Evolutionary conservation across 345 rosid genomes (phyloP).

Genomic region (Gynandropsis gynandra): DNA sequence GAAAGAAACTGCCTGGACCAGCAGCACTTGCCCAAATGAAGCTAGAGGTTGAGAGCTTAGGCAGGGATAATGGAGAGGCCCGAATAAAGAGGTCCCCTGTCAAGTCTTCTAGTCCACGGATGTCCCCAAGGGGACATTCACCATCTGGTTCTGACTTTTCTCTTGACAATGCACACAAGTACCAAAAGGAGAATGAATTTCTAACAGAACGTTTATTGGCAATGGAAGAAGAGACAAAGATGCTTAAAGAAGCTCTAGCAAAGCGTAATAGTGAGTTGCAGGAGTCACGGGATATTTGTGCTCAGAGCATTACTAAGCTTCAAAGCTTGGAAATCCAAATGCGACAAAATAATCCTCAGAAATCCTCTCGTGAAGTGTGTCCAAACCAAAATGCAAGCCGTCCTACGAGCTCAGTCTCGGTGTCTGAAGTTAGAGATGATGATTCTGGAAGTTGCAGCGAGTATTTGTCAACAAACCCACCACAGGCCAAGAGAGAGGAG

Average conservation of each 20-base stretch:
- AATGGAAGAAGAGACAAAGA: slow-evolving; percentile 93
- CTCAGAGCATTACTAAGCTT: slow-evolving; percentile 67
- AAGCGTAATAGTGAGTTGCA: slow-evolving; percentile 81
- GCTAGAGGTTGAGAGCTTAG: slow-evolving; percentile 88
- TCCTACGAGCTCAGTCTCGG: slow-evolving; percentile 66
- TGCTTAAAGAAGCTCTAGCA: slow-evolving; percentile 93
- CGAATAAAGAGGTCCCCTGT: slow-evolving; percentile 64
- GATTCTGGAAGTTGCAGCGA: slow-evolving; percentile 68
- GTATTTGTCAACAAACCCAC: slow-evolving; percentile 47
- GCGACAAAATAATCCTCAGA: slow-evolving; percentile 45
- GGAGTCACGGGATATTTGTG: slow-evolving; percentile 84
- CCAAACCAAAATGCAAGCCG: slow-evolving; percentile 48
- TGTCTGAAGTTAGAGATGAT: slow-evolving; percentile 92
- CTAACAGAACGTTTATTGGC: slow-evolving; percentile 69
- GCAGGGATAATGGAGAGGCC: slow-evolving; percentile 60
- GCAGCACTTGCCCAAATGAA: slow-evolving; percentile 99
- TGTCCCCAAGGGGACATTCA: slow-evolving; percentile 36
- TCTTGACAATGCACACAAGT: slow-evolving; percentile 54
- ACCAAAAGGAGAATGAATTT: slow-evolving; percentile 70
- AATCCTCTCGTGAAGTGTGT: slow-evolving; percentile 46
- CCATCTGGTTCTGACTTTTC: slow-evolving; percentile 48
- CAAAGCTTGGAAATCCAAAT: slow-evolving; percentile 65
- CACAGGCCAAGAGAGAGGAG: slow-evolving; percentile 48
- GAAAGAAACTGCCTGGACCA: slow-evolving; percentile 95
- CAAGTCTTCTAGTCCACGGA: slow-evolving; percentile 47